These are phyloP conservation scores for Globisporangium okanoganense DNA, from an alignment of 352 stramenopile species.

Conservation along the genomic window DNA sequence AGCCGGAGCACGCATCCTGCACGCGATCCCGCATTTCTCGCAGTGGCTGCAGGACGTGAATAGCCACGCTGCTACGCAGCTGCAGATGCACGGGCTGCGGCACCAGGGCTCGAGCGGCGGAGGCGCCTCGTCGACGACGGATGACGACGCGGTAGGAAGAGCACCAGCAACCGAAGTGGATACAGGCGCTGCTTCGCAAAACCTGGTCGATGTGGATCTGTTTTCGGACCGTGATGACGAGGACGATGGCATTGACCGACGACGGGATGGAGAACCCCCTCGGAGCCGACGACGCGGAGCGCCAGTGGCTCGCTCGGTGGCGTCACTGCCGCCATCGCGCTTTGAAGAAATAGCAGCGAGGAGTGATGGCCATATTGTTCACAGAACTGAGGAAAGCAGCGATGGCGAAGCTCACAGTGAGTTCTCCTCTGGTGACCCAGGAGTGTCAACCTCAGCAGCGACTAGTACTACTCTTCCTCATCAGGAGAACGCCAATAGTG, in stretches of 20 bases:
- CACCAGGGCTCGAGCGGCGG: slow-evolving; percentile 4
- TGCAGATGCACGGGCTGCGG: slow-evolving; percentile 1
- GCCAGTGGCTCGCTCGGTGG: background rate
- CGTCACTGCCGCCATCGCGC: background rate
- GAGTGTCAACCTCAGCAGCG: background rate
- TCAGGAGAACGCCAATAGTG: slow-evolving; percentile 26
- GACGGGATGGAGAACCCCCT: background rate
- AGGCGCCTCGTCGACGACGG: no score
- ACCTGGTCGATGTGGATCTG: background rate
- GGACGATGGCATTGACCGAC: background rate
- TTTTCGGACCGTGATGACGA: background rate
- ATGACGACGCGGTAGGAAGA: background rate
- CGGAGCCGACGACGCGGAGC: slow-evolving; percentile 5
- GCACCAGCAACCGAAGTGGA: background rate
- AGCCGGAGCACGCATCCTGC: slow-evolving; percentile 12
- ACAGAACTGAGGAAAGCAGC: background rate
- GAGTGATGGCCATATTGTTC: background rate
- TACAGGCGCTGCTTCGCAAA: background rate
- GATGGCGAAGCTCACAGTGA: background rate
- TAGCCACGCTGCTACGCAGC: slow-evolving; percentile 1
- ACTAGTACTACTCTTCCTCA: background rate
- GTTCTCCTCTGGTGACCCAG: background rate
- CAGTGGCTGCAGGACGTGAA: slow-evolving; percentile 26
- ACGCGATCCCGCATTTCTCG: slow-evolving; percentile 23
- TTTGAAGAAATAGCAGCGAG: slow-evolving; percentile 2